A percentile compares a stretch with the other conserved stretches of the same genome.
Conservation (phyloP, 2,329 filamentous ascomycete species). For the Calonectria leucothoes region DNA sequence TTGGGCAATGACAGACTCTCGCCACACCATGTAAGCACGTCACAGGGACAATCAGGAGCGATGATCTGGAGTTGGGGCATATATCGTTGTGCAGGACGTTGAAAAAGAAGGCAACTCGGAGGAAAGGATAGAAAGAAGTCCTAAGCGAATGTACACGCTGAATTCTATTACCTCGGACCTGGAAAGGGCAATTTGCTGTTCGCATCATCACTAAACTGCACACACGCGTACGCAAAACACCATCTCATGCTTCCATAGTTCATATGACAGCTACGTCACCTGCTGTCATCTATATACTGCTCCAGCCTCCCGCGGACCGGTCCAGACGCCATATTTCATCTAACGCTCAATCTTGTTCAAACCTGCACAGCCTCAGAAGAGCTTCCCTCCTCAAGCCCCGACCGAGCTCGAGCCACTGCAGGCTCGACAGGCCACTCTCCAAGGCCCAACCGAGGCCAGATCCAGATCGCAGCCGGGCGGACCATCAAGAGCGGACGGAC, state of each 20-base stretch:
- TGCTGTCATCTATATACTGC: neutral
- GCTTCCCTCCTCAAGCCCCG: conserved; percentile 25
- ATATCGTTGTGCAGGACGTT: too few species aligned
- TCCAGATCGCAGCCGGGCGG: conserved; percentile 41
- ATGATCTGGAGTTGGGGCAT: neutral
- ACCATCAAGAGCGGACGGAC: conserved; percentile 36
- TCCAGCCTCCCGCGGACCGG: neutral
- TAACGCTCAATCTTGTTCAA: conserved; percentile 28
- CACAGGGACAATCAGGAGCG: neutral
- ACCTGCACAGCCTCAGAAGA: conserved; percentile 18
- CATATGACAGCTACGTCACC: neutral
- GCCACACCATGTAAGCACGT: conserved; percentile 10
- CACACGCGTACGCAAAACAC: neutral
- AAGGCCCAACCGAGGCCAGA: conserved; percentile 33
- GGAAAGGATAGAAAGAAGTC: neutral
- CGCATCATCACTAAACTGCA: neutral
- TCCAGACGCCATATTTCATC: conserved; percentile 3
- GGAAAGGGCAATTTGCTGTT: neutral
- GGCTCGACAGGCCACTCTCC: conserved; percentile 25
- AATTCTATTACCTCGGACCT: conserved; percentile 6
- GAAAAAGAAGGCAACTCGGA: neutral
- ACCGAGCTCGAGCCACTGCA: conserved; percentile 34
- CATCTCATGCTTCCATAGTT: neutral
- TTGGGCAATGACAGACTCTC: neutral
- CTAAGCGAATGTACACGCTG: neutral